These are phyloP conservation scores for Flaveria linearis DNA, from an alignment of 129 eudicot species.

Conservation along the genomic window DNA sequence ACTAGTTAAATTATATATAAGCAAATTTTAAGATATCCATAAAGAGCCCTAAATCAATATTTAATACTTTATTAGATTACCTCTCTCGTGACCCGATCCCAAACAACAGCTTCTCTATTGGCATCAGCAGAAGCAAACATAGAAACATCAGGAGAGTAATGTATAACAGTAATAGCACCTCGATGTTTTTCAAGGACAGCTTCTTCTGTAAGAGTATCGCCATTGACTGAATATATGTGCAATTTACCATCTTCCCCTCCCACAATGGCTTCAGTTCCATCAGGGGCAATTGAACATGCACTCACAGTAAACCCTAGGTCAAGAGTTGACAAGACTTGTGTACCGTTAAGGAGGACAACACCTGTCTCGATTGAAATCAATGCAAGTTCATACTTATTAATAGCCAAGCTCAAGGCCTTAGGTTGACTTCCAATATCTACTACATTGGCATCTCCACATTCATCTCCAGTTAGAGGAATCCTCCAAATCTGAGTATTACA, in stretches of 20 bases:
- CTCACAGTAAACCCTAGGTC: constrained; percentile 75
- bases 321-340: constrained; percentile 62
- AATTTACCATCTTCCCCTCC: constrained; percentile 95
- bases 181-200: constrained; percentile 91
- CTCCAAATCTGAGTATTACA: constrained; percentile 66
- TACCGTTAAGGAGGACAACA: constrained; percentile 70
- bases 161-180: constrained; percentile 83
- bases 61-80: constrained; percentile 35
- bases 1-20: too few relatives aligned
- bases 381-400: constrained; percentile 61
- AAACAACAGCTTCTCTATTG: constrained; percentile 93
- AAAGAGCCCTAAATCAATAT: neutral
- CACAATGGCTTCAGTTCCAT: constrained; percentile 84
- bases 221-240: constrained; percentile 71
- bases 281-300: constrained; percentile 79
- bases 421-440: constrained; percentile 89
- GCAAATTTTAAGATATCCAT: neutral
- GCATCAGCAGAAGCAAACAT: constrained; percentile 94
- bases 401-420: constrained; percentile 75
- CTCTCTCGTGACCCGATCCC: constrained; percentile 89
- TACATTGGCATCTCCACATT: constrained; percentile 67
- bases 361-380: constrained; percentile 75
- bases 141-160: constrained; percentile 92
- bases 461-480: constrained; percentile 62
- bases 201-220: constrained; percentile 73